Conservation (phyloP, 225 moss, liverwort and hornwort species). For the Sphagnum tenellum region DNA sequence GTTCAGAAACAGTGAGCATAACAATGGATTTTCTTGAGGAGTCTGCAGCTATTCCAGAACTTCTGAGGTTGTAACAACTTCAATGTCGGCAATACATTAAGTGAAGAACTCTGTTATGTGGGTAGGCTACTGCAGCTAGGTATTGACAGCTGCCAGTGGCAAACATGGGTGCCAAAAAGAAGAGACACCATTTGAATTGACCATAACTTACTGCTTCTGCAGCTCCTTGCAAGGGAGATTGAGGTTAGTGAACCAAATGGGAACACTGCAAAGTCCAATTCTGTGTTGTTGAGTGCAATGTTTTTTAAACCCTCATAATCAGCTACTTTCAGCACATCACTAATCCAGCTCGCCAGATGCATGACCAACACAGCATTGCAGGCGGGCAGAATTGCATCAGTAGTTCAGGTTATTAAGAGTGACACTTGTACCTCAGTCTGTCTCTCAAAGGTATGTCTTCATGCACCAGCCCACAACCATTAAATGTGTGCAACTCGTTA, state of each 20-base stretch:
- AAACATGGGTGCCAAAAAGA: constrained; percentile 60
- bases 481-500: too few relatives aligned
- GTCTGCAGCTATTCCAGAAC: constrained; percentile 29
- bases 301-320: constrained; percentile 5
- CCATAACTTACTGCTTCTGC: constrained; percentile 30
- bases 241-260: neutral
- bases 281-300: neutral
- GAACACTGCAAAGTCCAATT: neutral
- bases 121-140: constrained; percentile 34
- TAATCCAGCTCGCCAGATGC: neutral
- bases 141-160: constrained; percentile 53
- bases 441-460: constrained; percentile 33
- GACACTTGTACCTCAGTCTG: constrained; percentile 26
- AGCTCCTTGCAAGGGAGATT: constrained; percentile 24
- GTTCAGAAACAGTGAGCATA: neutral
- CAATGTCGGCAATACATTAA: neutral
- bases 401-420: constrained; percentile 43
- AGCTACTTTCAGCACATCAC: neutral
- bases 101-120: constrained; percentile 47
- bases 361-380: constrained; percentile 16
- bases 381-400: constrained; percentile 44
- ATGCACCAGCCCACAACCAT: too few relatives aligned
- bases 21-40: constrained; percentile 16
- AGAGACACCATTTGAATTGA: constrained; percentile 31
- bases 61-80: constrained; percentile 40